Evolutionary conservation across 2,329 filamentous ascomycete species (phyloP), one percentile per base, ranked within the genome.

Genomic region (Stachybotrys chartarum): DNA sequence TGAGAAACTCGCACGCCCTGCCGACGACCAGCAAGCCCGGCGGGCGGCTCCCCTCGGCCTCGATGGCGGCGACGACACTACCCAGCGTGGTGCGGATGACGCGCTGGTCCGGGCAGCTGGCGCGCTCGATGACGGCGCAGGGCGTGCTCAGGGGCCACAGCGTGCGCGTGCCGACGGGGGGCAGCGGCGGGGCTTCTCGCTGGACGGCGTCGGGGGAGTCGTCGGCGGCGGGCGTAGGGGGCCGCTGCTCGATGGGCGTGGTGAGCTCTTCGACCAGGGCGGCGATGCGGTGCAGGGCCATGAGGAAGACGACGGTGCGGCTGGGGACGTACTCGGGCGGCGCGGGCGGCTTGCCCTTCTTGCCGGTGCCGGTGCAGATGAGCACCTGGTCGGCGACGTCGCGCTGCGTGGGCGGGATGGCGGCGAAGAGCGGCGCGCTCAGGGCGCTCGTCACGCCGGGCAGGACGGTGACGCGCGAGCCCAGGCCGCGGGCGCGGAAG

Each of bases 321-420:
- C 82, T 87, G 2, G 79, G 69, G 0, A 92, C 83, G 68, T 85
- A 96, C 59, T 86, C 85, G 0, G 94, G 94, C 39, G 91, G 91
- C n/a, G 83, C 76, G 0, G 91, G 91, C 1, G 90, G 78, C 54
- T 83, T 87, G 12, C 94, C 94, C 72, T 96, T 95, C 65, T 94
- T 84, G 1, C 94, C 94, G 0, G 94, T 99, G 0, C 94, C 94
- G 0, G 94, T 99, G 73, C 94, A 97, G n/a, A 99, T 82, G 30
- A 99, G 79, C 0, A 99, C 86, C 71, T 97, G 92, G 66, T 99
- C 94, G 4, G 91, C 88, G 0, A 96, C 88, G 49, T 88, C 88
- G 6, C 94, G 82, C 73, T 97, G 93, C 1, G 94, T 99, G 0
- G 88, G 80, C 1, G 94, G 93, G 35, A 99, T 90, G 7, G 80